Percentiles rank a stretch among this genome's conserved stretches.
phyloP scores from a whole-genome alignment of 78 protist genomes.

The Dictyostelium purpureum region DNA sequence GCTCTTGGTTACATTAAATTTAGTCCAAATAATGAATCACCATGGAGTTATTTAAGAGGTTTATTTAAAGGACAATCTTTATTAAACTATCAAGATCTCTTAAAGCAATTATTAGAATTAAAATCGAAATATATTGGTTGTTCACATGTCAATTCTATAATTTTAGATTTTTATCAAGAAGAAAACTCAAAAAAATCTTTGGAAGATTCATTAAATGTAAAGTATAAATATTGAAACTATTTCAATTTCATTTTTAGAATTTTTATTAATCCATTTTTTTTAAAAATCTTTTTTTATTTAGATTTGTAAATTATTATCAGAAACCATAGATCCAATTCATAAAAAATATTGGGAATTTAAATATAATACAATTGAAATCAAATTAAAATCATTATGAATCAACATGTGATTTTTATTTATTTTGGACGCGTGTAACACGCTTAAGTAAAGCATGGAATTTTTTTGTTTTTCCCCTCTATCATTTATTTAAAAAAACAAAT shows the following conservation, averaged over 20 bases:
- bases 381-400: background rate
- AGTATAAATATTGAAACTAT: background rate
- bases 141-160: slow-evolving; percentile 62
- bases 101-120: slow-evolving; percentile 14
- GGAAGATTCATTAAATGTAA: slow-evolving; percentile 11
- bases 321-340: slow-evolving; percentile 57
- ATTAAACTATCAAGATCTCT: background rate
- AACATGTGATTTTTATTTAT: too few relatives aligned
- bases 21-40: slow-evolving; percentile 85
- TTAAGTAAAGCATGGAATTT: too few relatives aligned
- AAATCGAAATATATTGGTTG: slow-evolving; percentile 74
- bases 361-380: background rate
- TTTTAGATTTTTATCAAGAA: slow-evolving; percentile 65
- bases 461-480: too few relatives aligned
- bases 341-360: slow-evolving; percentile 60
- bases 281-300: background rate
- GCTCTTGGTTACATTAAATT: background rate
- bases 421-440: too few relatives aligned
- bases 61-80: slow-evolving; percentile 27
- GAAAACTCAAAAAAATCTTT: slow-evolving; percentile 9
- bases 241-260: background rate
- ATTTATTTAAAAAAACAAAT: too few relatives aligned
- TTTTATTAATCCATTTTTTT: background rate
- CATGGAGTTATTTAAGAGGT: slow-evolving; percentile 86
- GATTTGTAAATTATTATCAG: slow-evolving; percentile 19